phyloP scores from a whole-genome alignment of 495 filamentous ascomycete species.

The Hypoxylon intermedium region DNA sequence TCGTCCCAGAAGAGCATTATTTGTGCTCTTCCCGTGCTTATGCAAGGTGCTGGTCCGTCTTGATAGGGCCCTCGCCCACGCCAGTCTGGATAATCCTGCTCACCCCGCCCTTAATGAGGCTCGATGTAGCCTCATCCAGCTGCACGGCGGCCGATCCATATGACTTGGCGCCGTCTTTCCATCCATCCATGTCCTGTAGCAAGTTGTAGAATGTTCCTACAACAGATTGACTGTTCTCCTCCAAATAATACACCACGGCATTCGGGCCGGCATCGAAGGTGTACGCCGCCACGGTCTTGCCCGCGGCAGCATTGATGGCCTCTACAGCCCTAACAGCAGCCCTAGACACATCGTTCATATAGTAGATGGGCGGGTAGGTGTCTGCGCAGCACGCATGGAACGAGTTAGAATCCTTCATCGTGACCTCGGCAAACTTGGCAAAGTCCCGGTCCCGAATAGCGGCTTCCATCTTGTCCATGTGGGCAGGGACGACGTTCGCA shows the following conservation, averaged over 20 bases:
- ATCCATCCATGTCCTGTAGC: slow-evolving; percentile 64
- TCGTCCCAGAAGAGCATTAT: not conserved
- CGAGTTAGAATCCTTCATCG: slow-evolving; percentile 93
- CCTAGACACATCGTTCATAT: slow-evolving; percentile 90
- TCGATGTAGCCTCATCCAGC: slow-evolving; percentile 65
- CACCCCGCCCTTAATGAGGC: slow-evolving; percentile 75
- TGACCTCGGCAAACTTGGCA: slow-evolving; percentile 82
- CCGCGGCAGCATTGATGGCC: slow-evolving; percentile 77
- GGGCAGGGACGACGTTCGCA: slow-evolving; percentile 73
- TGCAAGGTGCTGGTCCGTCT: slow-evolving; percentile 74
- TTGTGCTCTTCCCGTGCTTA: not conserved
- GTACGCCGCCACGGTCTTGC: slow-evolving; percentile 83
- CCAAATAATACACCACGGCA: slow-evolving; percentile 91
- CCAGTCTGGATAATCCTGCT: slow-evolving; percentile 87
- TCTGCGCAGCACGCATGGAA: slow-evolving; percentile 97
- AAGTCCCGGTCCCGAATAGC: slow-evolving; percentile 83
- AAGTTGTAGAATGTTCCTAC: slow-evolving; percentile 71
- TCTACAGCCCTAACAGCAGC: slow-evolving; percentile 88
- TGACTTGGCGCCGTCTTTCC: slow-evolving; percentile 60
- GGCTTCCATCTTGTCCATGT: slow-evolving; percentile 86
- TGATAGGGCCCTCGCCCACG: slow-evolving; percentile 88
- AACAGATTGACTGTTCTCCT: slow-evolving; percentile 74
- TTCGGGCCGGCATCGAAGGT: slow-evolving; percentile 99
- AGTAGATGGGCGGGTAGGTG: slow-evolving; percentile 96
- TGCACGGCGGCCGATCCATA: slow-evolving; percentile 54